Conservation (phyloP, 805 yeast genomes). For the Kazachstania bromeliacearum region DNA sequence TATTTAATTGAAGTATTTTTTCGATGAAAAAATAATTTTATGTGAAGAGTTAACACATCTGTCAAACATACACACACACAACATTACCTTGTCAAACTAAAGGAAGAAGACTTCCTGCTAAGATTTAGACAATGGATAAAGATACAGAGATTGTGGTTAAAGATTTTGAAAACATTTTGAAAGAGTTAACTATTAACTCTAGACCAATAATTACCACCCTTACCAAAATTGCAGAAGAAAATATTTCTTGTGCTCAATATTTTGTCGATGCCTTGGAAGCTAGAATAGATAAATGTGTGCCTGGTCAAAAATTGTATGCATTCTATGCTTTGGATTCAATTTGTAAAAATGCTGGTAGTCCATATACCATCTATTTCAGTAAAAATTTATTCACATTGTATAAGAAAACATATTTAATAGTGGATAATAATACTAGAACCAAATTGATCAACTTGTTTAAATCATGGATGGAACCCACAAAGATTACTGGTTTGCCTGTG, state of each 20-base stretch:
- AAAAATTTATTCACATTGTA: conserved; percentile 53
- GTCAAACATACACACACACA: no score
- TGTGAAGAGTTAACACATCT: no score
- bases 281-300: conserved; percentile 68
- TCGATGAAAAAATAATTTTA: no score
- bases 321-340: conserved; percentile 84
- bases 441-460: conserved; percentile 70
- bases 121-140: conserved; percentile 16
- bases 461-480: conserved; percentile 73
- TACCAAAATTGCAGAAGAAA: conserved; percentile 82
- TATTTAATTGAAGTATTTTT: no score
- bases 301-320: conserved; percentile 74
- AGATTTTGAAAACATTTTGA: conserved; percentile 64
- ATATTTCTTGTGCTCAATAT: conserved; percentile 63
- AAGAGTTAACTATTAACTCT: conserved; percentile 77
- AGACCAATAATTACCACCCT: conserved; percentile 80
- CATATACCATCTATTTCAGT: conserved; percentile 77
- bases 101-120: no score
- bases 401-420: conserved; percentile 68
- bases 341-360: conserved; percentile 82
- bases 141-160: conserved; percentile 31
- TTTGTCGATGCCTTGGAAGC: conserved; percentile 67
- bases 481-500: conserved; percentile 38
- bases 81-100: no score
- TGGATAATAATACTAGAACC: conserved; percentile 62